phyloP scores from a whole-genome alignment of 2,329 filamentous ascomycete genomes.

The Cryphonectria nitschkei region DNA sequence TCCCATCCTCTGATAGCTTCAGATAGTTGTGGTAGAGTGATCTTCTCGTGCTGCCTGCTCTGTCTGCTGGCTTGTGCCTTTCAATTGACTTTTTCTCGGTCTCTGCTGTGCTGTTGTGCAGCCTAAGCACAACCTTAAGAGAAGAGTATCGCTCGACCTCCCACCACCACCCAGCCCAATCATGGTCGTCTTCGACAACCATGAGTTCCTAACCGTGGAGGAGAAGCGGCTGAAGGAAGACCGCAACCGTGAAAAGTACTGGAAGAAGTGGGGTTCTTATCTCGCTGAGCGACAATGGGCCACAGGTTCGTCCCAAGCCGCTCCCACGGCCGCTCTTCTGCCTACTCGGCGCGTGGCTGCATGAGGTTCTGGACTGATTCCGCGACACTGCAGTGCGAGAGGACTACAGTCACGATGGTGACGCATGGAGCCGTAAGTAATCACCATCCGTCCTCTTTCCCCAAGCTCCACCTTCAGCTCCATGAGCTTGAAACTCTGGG shows the following conservation, averaged over 20 bases:
- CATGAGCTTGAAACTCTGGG: slow-evolving; percentile 24
- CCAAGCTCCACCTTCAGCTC: slow-evolving; percentile 27
- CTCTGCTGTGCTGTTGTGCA: background rate
- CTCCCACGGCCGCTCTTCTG: slow-evolving; percentile 25
- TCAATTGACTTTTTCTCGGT: background rate
- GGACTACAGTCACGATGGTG: slow-evolving; percentile 87
- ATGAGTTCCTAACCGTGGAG: slow-evolving; percentile 87
- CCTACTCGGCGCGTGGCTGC: slow-evolving; percentile 18
- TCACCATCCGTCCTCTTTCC: slow-evolving; percentile 9
- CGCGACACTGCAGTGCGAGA: slow-evolving; percentile 68
- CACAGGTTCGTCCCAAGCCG: slow-evolving; percentile 64
- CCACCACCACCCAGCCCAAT: slow-evolving; percentile 30
- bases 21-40: background rate
- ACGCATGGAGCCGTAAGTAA: slow-evolving; percentile 93
- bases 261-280: slow-evolving; percentile 98
- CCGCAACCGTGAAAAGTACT: slow-evolving; percentile 82
- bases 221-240: slow-evolving; percentile 90
- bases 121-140: background rate
- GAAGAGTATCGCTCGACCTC: background rate
- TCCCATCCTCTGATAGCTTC: background rate
- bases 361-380: slow-evolving; percentile 24
- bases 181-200: slow-evolving; percentile 90
- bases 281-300: slow-evolving; percentile 95
- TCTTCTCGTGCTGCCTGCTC: background rate
- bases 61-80: background rate